phyloP scores from a whole-genome alignment of 208 protist genomes.

The Acanthamoeba royreba region DNA sequence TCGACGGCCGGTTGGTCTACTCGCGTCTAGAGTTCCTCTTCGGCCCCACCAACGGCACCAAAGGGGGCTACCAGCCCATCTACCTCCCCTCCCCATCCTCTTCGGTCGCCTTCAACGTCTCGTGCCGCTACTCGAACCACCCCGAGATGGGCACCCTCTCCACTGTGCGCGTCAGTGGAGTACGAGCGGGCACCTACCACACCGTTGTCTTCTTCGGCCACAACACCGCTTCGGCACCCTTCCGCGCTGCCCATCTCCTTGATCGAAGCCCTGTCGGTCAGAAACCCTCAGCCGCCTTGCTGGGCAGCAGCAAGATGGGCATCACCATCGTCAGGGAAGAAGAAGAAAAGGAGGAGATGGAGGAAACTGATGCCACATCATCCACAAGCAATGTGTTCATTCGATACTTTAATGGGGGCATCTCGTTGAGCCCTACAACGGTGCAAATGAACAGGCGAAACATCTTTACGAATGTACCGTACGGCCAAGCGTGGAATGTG shows the following conservation, averaged over 20 bases:
- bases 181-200: neutral
- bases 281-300: no score
- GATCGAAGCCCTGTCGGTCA: no score
- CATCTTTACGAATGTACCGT: neutral
- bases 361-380: neutral
- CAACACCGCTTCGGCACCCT: neutral
- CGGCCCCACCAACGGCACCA: neutral
- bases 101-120: neutral
- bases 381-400: neutral
- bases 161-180: neutral
- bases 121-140: neutral
- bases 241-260: neutral
- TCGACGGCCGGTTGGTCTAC: neutral
- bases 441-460: neutral
- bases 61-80: neutral
- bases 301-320: neutral
- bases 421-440: neutral
- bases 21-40: neutral
- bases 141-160: neutral
- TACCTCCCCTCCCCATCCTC: no score
- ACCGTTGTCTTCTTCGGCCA: neutral
- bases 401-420: neutral
- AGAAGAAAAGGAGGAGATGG: neutral
- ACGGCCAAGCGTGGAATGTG: neutral
- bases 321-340: neutral